Evolutionary conservation across 345 rosid species (phyloP).

Genomic region (Euphorbia lathyris): DNA sequence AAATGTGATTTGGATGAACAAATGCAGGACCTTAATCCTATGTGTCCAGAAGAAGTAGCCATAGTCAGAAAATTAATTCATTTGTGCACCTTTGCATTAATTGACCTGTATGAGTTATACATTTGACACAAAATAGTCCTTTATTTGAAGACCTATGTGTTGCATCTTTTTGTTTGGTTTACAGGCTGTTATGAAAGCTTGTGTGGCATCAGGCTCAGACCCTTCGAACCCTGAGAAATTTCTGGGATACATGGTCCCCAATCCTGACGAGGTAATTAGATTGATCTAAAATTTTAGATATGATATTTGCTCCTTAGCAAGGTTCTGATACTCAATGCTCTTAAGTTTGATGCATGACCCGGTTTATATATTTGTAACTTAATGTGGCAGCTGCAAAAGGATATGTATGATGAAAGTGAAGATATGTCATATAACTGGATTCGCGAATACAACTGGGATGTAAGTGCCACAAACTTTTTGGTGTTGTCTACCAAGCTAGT

Average conservation of each 20-base stretch:
- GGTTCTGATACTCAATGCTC: conserved; percentile 3
- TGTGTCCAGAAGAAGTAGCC: not conserved
- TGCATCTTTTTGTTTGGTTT: conserved; percentile 9
- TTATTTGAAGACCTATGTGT: not conserved
- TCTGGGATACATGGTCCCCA: conserved; percentile 90
- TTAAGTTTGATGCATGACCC: not conserved
- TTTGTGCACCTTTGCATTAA: not conserved
- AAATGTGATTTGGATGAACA: not conserved
- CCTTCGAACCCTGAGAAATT: conserved; percentile 70
- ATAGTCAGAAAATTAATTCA: not conserved
- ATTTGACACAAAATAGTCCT: not conserved
- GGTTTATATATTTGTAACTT: conserved; percentile 1
- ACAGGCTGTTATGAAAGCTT: conserved; percentile 96
- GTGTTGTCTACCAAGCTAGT: not conserved
- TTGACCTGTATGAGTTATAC: not conserved
- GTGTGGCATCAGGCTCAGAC: conserved; percentile 65
- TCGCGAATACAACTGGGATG: conserved; percentile 94
- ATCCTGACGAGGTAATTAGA: conserved; percentile 66
- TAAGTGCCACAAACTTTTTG: conserved; percentile 38
- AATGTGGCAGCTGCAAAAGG: conserved; percentile 67
- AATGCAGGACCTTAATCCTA: not conserved
- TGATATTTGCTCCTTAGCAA: not conserved
- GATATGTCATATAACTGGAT: conserved; percentile 84
- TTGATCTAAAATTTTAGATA: not conserved
- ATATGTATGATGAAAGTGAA: conserved; percentile 69